A percentile compares a stretch with the other conserved stretches of the same genome.
These are phyloP conservation scores for Panaeolus cyanescens DNA, from an alignment of 768 basidiomycete species.

Conservation along the genomic window DNA sequence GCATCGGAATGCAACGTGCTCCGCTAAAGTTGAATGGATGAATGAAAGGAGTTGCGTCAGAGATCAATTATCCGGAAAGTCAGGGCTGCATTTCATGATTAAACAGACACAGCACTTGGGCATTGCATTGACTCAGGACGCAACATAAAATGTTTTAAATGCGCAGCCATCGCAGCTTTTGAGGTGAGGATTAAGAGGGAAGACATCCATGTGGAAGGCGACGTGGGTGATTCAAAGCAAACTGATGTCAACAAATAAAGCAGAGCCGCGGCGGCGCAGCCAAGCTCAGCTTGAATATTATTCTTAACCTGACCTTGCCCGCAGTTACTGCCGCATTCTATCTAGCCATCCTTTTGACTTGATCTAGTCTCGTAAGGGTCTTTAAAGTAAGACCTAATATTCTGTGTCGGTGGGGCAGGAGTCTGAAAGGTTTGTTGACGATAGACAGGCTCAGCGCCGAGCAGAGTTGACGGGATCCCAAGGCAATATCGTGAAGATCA, in stretches of 20 bases:
- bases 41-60: not conserved
- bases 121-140: not conserved
- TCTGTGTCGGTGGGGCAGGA: too few relatives aligned
- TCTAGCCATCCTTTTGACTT: not conserved
- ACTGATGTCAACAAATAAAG: conserved; percentile 4
- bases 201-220: not conserved
- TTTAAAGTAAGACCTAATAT: too few relatives aligned
- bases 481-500: not conserved
- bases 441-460: not conserved
- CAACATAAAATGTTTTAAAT: not conserved
- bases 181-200: not conserved
- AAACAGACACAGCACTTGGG: not conserved
- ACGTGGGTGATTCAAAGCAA: not conserved
- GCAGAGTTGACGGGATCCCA: not conserved
- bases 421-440: not conserved
- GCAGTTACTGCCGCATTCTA: not conserved
- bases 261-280: not conserved
- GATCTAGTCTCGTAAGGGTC: too few relatives aligned
- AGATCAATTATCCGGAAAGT: not conserved
- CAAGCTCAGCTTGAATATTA: not conserved
- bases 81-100: not conserved
- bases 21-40: not conserved
- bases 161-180: not conserved
- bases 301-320: not conserved
- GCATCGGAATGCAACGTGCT: not conserved